Percentiles rank a stretch among this genome's conserved stretches.
phyloP scores from a whole-genome alignment of 371 early-diverging fungal genomes.

The Rhizopus microsporus region DNA sequence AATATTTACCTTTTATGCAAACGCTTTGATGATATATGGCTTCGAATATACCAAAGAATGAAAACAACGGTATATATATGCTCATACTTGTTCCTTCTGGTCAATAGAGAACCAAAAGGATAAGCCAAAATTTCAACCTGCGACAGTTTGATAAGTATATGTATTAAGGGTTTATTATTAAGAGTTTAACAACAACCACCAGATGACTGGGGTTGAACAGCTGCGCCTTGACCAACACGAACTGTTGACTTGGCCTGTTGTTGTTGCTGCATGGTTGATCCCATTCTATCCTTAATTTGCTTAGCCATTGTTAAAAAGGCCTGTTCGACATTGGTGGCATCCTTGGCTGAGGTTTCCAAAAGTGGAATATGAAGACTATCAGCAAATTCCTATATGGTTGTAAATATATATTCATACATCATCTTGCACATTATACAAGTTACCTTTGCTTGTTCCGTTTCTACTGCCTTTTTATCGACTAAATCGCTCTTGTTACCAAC shows the following conservation, averaged over 20 bases:
- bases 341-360: conserved; percentile 95
- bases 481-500: conserved; percentile 99
- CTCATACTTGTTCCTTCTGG: no score
- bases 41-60: no score
- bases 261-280: conserved; percentile 30
- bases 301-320: conserved; percentile 96
- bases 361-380: conserved; percentile 85
- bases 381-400: conserved; percentile 68
- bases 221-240: conserved; percentile 51
- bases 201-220: conserved; percentile 52
- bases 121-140: no score
- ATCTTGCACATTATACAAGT: background rate
- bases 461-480: conserved; percentile 84
- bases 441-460: conserved; percentile 72
- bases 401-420: background rate
- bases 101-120: no score
- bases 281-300: conserved; percentile 76
- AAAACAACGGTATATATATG: no score
- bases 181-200: conserved; percentile 54
- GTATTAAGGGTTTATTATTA: no score
- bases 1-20: no score
- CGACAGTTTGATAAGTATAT: no score
- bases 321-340: conserved; percentile 93
- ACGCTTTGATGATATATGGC: no score
- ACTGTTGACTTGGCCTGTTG: conserved; percentile 50